These are phyloP conservation scores for Trifolium repens DNA, from an alignment of 306 rosid genomes.

Conservation along the genomic window DNA sequence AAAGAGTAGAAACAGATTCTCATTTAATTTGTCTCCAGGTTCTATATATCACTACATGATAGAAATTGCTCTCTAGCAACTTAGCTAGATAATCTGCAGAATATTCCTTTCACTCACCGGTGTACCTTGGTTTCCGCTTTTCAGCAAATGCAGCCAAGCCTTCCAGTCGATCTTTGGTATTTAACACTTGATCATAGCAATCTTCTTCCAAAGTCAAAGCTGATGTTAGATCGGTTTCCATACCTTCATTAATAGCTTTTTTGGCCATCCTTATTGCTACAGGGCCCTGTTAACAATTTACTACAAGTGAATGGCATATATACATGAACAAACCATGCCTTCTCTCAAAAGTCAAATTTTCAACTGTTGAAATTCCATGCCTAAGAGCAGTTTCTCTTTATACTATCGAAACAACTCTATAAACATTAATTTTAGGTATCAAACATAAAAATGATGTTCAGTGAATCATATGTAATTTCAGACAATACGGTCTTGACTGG, in stretches of 20 bases:
- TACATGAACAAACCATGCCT: conserved; percentile 1
- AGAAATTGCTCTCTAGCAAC: conserved; percentile 28
- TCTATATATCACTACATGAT: conserved; percentile 27
- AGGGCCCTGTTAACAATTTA: conserved; percentile 72
- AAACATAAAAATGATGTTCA: background rate
- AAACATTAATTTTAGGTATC: background rate
- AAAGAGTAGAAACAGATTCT: background rate
- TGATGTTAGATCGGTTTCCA: conserved; percentile 60
- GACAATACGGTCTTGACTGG: background rate
- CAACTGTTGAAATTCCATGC: background rate
- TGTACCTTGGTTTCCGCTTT: conserved; percentile 83
- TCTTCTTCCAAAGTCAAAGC: conserved; percentile 72
- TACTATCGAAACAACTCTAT: conserved; percentile 21
- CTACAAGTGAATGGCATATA: background rate
- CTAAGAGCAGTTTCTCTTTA: conserved; percentile 9
- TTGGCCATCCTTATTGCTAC: conserved; percentile 88
- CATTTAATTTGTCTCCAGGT: background rate
- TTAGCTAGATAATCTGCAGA: conserved; percentile 14
- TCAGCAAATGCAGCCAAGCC: conserved; percentile 89
- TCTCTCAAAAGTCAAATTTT: conserved; percentile 8
- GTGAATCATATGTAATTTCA: conserved; percentile 1
- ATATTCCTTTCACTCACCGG: conserved; percentile 57
- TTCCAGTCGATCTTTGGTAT: conserved; percentile 82
- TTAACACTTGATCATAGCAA: conserved; percentile 73
- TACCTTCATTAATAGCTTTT: conserved; percentile 74